Conservation (phyloP, 305 asterid species). For the Fraxinus platypoda region DNA sequence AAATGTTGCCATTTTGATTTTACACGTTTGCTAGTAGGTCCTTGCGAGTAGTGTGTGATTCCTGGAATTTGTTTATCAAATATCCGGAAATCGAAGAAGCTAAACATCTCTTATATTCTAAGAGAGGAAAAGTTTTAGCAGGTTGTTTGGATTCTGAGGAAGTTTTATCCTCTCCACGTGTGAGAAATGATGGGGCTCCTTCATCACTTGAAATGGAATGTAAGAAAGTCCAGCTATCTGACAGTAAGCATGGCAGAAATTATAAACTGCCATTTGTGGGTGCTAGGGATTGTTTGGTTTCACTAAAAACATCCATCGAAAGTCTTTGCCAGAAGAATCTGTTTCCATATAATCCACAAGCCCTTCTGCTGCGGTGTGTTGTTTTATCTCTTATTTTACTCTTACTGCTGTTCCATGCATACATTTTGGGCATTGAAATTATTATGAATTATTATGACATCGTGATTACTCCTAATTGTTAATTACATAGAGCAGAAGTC, state of each 20-base stretch:
- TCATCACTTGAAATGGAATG: slow-evolving; percentile 22
- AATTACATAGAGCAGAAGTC: background rate
- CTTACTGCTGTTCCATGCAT: background rate
- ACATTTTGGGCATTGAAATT: background rate
- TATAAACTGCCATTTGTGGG: slow-evolving; percentile 37
- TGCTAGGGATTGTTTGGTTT: slow-evolving; percentile 70
- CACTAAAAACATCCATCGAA: slow-evolving; percentile 57
- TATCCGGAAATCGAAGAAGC: slow-evolving; percentile 46
- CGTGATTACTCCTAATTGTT: background rate
- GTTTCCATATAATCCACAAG: slow-evolving; percentile 85
- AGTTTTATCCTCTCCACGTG: slow-evolving; percentile 14
- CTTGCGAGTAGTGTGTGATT: slow-evolving; percentile 61
- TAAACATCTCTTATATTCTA: slow-evolving; percentile 30
- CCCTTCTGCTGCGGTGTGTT: slow-evolving; percentile 67
- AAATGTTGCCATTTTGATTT: background rate
- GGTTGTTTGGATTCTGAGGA: slow-evolving; percentile 24
- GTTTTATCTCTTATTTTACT: slow-evolving; percentile 12
- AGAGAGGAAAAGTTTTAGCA: slow-evolving; percentile 42
- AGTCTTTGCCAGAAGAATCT: slow-evolving; percentile 63
- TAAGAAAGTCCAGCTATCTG: slow-evolving; percentile 19
- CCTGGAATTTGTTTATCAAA: slow-evolving; percentile 63
- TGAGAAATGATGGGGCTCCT: slow-evolving; percentile 18
- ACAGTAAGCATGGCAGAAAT: slow-evolving; percentile 19
- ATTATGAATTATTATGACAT: background rate
- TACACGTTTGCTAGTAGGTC: slow-evolving; percentile 49